phyloP scores from a whole-genome alignment of 2,329 filamentous ascomycete genomes.

The Aspergillus pseudoglaucus region DNA sequence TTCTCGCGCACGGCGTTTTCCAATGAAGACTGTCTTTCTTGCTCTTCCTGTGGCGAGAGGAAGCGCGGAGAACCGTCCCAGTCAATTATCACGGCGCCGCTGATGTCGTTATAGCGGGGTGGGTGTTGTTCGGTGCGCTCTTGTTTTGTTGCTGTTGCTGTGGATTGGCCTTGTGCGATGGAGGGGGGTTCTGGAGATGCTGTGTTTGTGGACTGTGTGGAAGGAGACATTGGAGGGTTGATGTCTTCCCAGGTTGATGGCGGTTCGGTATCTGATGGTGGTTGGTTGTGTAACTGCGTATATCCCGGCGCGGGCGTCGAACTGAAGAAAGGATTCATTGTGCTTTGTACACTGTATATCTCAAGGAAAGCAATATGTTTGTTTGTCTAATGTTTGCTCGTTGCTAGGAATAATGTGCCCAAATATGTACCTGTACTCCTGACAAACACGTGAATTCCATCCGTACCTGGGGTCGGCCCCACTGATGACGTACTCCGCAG shows the following conservation, averaged over 20 bases:
- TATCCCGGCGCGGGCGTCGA: no score
- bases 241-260: slow-evolving; percentile 5
- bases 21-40: slow-evolving; percentile 11
- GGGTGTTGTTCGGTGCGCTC: background rate
- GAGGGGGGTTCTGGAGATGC: slow-evolving; percentile 3
- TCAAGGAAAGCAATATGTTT: no score
- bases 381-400: no score
- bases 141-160: background rate
- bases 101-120: slow-evolving; percentile 18
- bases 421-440: no score
- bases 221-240: background rate
- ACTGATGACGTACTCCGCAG: no score
- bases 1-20: slow-evolving; percentile 17
- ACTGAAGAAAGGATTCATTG: no score
- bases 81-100: slow-evolving; percentile 20
- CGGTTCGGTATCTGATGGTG: background rate
- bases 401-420: no score
- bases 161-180: background rate
- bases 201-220: background rate
- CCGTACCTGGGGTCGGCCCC: no score
- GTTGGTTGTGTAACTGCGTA: background rate
- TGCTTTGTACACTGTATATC: no score
- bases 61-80: slow-evolving; percentile 17
- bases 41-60: slow-evolving; percentile 19
- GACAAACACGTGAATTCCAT: no score